phyloP scores from a whole-genome alignment of 2,329 filamentous ascomycete species.

The Pyrenochaeta sp. region DNA sequence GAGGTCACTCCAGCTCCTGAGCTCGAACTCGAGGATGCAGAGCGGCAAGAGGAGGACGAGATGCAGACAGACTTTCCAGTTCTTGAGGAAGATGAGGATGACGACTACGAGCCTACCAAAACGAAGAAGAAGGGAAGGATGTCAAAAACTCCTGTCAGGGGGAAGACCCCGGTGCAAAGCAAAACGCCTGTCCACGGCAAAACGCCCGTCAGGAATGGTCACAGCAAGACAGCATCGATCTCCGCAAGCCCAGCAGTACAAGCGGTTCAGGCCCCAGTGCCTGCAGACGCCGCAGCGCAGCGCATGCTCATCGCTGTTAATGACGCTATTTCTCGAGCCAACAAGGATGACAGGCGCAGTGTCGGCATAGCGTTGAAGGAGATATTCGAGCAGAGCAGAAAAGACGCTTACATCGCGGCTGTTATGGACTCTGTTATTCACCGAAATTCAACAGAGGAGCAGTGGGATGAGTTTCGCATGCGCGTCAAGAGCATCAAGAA shows the following conservation, averaged over 20 bases:
- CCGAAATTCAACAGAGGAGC: conserved; percentile 49
- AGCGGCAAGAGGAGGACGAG: conserved; percentile 49
- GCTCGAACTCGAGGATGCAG: conserved; percentile 50
- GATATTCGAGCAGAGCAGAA: conserved; percentile 53
- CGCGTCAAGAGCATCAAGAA: conserved; percentile 56
- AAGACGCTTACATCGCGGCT: conserved; percentile 46
- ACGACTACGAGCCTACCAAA: conserved; percentile 54
- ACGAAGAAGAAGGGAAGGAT: conserved; percentile 43
- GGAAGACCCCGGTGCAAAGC: conserved; percentile 41
- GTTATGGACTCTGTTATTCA: conserved; percentile 56
- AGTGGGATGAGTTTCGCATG: conserved; percentile 53
- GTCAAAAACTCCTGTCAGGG: conserved; percentile 47
- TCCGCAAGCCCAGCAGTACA: conserved; percentile 30
- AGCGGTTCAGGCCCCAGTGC: conserved; percentile 17
- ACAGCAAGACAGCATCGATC: conserved; percentile 24
- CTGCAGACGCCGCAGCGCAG: conserved; percentile 27
- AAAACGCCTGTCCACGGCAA: conserved; percentile 42
- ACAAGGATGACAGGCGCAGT: conserved; percentile 40
- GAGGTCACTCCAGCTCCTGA: conserved; percentile 54
- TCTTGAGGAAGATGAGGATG: conserved; percentile 56
- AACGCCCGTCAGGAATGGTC: conserved; percentile 40
- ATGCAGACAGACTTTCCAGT: conserved; percentile 39
- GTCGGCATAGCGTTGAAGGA: conserved; percentile 52
- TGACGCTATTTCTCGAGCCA: conserved; percentile 53
- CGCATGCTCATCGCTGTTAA: conserved; percentile 51